phyloP scores from a whole-genome alignment of 179 eudicot species.

The Actinidia arguta region DNA sequence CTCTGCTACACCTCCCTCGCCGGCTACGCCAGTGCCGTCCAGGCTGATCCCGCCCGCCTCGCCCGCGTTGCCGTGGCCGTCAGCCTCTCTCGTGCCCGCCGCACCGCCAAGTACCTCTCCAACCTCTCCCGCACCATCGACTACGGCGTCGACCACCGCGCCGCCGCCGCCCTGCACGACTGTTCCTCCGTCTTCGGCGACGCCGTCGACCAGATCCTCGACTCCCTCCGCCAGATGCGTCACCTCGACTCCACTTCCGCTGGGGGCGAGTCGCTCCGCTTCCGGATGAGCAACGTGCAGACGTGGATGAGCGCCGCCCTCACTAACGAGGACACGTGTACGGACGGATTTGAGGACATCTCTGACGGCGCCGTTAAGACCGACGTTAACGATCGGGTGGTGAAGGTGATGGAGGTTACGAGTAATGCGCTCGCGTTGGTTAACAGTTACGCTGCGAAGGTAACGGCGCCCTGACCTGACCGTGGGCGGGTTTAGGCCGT shows the following conservation, averaged over 20 bases:
- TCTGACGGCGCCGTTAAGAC: constrained; percentile 33
- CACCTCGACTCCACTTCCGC: constrained; percentile 36
- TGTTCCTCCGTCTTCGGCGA: constrained; percentile 58
- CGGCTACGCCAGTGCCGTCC: constrained; percentile 55
- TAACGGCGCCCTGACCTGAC: constrained; percentile 23
- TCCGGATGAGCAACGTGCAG: constrained; percentile 74
- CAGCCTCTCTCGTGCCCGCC: constrained; percentile 49
- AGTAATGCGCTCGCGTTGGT: constrained; percentile 41
- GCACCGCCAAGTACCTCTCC: constrained; percentile 35
- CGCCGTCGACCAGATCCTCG: constrained; percentile 59
- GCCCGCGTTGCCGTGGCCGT: constrained; percentile 64
- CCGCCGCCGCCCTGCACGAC: constrained; percentile 63
- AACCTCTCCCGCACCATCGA: constrained; percentile 45
- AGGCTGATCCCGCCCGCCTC: constrained; percentile 53
- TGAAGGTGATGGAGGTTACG: constrained; percentile 44
- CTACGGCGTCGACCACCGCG: constrained; percentile 43
- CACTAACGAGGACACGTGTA: constrained; percentile 79
- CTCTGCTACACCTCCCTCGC: constrained; percentile 72
- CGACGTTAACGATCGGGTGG: constrained; percentile 36
- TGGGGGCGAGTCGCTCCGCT: constrained; percentile 39
- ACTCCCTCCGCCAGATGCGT: constrained; percentile 63
- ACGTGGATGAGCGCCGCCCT: constrained; percentile 92
- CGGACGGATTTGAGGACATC: constrained; percentile 64
- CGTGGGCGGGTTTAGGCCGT: constrained; percentile 19
- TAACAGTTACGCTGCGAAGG: constrained; percentile 26